These are phyloP conservation scores for Bryoerythrophyllum caledonicum DNA, from an alignment of 225 moss, liverwort and hornwort species.

Conservation along the genomic window DNA sequence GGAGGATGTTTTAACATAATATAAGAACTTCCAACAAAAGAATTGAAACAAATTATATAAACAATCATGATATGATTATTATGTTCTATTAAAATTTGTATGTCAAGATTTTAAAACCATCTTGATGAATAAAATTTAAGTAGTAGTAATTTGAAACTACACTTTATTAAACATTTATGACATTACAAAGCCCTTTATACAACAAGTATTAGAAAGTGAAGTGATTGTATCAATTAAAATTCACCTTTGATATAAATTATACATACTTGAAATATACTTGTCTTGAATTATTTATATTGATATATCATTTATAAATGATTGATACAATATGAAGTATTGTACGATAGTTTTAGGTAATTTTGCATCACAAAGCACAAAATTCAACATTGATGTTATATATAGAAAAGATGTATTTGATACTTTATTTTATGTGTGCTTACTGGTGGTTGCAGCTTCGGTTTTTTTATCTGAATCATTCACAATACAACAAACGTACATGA, in stretches of 20 bases:
- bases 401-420: too few relatives aligned
- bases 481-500: not conserved
- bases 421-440: not conserved
- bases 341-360: not conserved
- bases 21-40: not conserved
- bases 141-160: too few relatives aligned
- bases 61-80: too few relatives aligned
- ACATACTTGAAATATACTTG: not conserved
- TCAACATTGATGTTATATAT: not conserved
- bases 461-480: not conserved
- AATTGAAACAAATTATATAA: not conserved
- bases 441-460: not conserved
- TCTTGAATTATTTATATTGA: too few relatives aligned
- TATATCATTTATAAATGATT: not conserved
- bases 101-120: too few relatives aligned
- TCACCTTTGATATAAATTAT: too few relatives aligned
- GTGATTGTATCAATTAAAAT: too few relatives aligned
- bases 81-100: not conserved
- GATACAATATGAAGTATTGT: not conserved
- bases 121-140: too few relatives aligned
- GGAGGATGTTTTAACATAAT: too few relatives aligned
- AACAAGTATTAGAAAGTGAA: not conserved
- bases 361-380: not conserved
- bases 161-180: accelerated
- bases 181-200: not conserved